phyloP scores from a whole-genome alignment of 768 basidiomycete genomes.

The Mrakia hoshinonis region DNA sequence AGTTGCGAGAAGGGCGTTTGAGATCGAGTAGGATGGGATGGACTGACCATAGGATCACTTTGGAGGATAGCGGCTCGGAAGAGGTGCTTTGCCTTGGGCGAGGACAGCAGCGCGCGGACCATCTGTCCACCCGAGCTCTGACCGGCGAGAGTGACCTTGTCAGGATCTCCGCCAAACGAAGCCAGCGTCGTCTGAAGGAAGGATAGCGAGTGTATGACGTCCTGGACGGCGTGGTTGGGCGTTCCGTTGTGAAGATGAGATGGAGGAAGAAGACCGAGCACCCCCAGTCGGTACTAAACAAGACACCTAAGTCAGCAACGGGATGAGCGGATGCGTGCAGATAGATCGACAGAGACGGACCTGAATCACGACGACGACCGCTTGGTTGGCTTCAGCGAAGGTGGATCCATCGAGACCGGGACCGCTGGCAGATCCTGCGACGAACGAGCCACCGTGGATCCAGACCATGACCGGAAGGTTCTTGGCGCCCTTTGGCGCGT shows the following conservation, averaged over 20 bases:
- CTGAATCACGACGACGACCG: constrained; percentile 24
- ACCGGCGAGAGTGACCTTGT: constrained; percentile 20
- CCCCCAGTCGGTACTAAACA: neutral
- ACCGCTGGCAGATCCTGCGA: constrained; percentile 20
- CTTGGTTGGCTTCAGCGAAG: neutral
- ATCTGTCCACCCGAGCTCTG: constrained; percentile 24
- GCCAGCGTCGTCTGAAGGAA: neutral
- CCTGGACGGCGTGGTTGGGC: constrained; percentile 17
- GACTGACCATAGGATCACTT: constrained; percentile 28
- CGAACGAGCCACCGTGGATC: constrained; percentile 27
- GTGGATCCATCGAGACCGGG: constrained; percentile 17
- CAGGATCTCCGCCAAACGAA: constrained; percentile 16
- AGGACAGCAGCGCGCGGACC: constrained; percentile 15
- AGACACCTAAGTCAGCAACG: neutral
- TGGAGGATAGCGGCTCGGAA: constrained; percentile 21
- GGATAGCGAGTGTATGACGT: constrained; percentile 20
- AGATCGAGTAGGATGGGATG: neutral
- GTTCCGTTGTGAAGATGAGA: neutral
- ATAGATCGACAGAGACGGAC: neutral
- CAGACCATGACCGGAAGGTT: constrained; percentile 19
- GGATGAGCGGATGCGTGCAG: too few species aligned
- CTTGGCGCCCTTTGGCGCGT: constrained; percentile 1
- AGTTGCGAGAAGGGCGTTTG: neutral
- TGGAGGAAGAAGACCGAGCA: constrained; percentile 21
- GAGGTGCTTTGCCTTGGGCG: constrained; percentile 2